A percentile compares a stretch with the other conserved stretches of the same genome.
Evolutionary conservation across 139 green algal genomes (phyloP).

Genomic region (Coelastrella sp.): DNA sequence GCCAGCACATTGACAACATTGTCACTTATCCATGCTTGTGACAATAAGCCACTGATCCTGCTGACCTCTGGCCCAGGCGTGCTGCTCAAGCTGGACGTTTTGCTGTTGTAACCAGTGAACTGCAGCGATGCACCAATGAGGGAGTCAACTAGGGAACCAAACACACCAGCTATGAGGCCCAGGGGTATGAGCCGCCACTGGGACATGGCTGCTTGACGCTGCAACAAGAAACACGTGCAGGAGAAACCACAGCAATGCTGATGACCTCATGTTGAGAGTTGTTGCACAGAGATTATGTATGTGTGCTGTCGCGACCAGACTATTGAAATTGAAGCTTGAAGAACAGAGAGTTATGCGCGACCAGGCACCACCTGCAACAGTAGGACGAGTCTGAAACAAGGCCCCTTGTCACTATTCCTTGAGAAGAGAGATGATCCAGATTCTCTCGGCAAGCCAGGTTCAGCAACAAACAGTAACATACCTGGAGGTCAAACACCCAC

Average conservation of each 20-base stretch:
- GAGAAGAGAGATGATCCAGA: no score
- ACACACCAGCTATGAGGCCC: conserved; percentile 80
- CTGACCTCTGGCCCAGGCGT: conserved; percentile 68
- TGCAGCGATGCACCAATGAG: conserved; percentile 95
- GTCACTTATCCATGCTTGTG: conserved; percentile 52
- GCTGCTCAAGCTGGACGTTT: conserved; percentile 55
- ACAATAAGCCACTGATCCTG: conserved; percentile 59
- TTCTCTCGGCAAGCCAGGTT: no score
- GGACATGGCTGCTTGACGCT: conserved; percentile 46
- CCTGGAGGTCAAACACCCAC: conserved; percentile 65
- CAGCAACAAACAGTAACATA: no score
- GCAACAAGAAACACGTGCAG: neutral
- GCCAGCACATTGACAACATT: conserved; percentile 65
- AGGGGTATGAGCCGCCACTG: conserved; percentile 73
- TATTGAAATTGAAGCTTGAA: no score
- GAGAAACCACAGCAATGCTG: no score
- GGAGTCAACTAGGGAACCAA: conserved; percentile 90
- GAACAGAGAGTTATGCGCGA: no score
- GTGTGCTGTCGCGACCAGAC: no score
- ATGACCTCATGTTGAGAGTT: no score
- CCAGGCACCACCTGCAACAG: no score
- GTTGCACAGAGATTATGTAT: no score
- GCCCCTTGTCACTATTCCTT: no score
- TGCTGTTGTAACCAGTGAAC: conserved; percentile 79
- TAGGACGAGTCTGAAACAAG: no score